Evolutionary conservation across 345 rosid species (phyloP).

Genomic region (Lepidium africanum): DNA sequence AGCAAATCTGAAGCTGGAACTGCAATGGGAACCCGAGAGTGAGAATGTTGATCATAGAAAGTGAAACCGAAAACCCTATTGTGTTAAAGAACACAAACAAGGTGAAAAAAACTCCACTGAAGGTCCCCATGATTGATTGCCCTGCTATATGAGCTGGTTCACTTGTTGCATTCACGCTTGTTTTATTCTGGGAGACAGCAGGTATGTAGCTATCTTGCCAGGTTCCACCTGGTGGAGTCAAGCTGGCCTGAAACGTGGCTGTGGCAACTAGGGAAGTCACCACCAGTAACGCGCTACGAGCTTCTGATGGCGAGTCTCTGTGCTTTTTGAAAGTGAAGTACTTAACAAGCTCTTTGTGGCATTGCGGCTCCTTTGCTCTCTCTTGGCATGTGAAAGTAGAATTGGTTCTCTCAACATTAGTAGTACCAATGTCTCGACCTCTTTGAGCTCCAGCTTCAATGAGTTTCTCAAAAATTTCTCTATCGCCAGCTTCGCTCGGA

Average conservation of each 20-base stretch:
- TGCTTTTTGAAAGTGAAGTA: constrained; percentile 53
- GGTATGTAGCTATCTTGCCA: constrained; percentile 39
- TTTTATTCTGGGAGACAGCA: constrained; percentile 1
- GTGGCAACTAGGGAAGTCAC: constrained; percentile 51
- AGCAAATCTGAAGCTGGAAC: constrained; percentile 42
- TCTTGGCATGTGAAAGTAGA: constrained; percentile 17
- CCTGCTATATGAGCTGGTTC: constrained; percentile 30
- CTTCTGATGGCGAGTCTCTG: constrained; percentile 53
- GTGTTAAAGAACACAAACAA: constrained; percentile 39
- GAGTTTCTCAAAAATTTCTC: constrained; percentile 42
- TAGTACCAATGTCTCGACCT: constrained; percentile 17
- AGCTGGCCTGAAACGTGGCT: constrained; percentile 39
- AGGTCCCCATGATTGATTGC: constrained; percentile 34
- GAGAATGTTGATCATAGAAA: constrained; percentile 42
- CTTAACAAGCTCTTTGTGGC: constrained; percentile 25
- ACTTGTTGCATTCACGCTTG: neutral
- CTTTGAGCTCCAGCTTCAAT: constrained; percentile 32
- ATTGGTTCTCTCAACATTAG: constrained; percentile 3
- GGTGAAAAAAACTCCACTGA: constrained; percentile 5
- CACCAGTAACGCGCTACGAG: constrained; percentile 37
- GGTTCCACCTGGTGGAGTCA: constrained; percentile 50
- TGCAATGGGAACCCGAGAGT: constrained; percentile 45
- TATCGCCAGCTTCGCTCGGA: constrained; percentile 53
- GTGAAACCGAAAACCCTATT: constrained; percentile 38
- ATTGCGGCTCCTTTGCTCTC: neutral